These are phyloP conservation scores for Penicillium sp. DNA, from an alignment of 2,329 filamentous ascomycete species.

Conservation along the genomic window DNA sequence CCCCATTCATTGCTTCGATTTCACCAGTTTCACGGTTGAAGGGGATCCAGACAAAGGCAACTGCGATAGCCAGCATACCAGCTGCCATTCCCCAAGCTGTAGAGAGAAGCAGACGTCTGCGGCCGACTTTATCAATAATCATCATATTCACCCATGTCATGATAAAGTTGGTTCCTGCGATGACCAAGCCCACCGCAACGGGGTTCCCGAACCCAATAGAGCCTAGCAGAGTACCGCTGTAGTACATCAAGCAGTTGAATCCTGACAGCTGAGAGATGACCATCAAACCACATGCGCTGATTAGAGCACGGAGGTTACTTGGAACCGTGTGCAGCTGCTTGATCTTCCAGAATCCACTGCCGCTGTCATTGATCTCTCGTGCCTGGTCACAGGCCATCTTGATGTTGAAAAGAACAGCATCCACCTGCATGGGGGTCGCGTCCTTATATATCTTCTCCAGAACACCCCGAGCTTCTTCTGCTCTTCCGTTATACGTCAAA, in stretches of 20 bases:
- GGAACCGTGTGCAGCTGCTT: conserved; percentile 52
- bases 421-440: conserved; percentile 47
- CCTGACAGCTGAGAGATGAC: conserved; percentile 55
- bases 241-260: conserved; percentile 55
- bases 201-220: conserved; percentile 51
- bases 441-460: conserved; percentile 34
- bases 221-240: conserved; percentile 33
- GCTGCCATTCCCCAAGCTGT: conserved; percentile 53
- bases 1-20: conserved; percentile 9
- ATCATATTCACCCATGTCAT: conserved; percentile 56
- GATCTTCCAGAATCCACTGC: conserved; percentile 47
- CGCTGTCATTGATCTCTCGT: conserved; percentile 45
- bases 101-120: conserved; percentile 50
- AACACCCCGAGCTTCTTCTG: conserved; percentile 37
- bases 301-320: conserved; percentile 43
- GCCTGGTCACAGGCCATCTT: conserved; percentile 45
- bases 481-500: conserved; percentile 23
- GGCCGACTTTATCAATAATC: conserved; percentile 52
- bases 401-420: conserved; percentile 52
- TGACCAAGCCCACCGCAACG: conserved; percentile 49
- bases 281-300: conserved; percentile 57
- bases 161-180: conserved; percentile 45
- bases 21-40: conserved; percentile 48
- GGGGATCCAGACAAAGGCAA: conserved; percentile 54
- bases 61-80: conserved; percentile 48